Base-by-base conservation (phyloP, 371 early-diverging fungal species). In the Batrachochytrium dendrobatidis region DNA sequence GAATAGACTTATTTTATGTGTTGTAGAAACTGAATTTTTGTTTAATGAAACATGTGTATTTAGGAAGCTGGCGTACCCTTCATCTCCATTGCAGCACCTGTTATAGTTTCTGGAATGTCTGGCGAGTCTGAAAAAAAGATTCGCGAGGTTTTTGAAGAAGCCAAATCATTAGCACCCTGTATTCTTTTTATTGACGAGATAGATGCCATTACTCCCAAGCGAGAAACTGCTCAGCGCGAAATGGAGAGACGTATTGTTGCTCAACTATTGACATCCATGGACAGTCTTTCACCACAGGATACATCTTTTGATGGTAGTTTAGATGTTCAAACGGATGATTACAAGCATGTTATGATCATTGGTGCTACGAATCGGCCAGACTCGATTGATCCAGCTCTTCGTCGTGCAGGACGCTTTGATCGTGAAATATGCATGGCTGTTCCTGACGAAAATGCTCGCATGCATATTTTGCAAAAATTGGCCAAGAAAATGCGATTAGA, bases 151-250 rank as follows among this genome's bases (percentile, higher is more conserved):
- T 99, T 99, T 79, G 91, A 95, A 33, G 93, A 95, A 64, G 99
- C 98, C 15, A 89, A 75, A 67, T 76, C 81, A 45, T 71, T 84
- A 55, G 91, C 98, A 12, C 99, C 99, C 0, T 92, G 98, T 70
- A 73, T 99, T 28, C 74, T 99, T 53, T 99, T 99, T 67, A 98
- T 99, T 60, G 99, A 99, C 71, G 99, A 99, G 72, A 98, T 99
- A 53, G 99, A 99, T 70, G 95, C 98, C 3, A 96, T 99, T 54
- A 97, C 99, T n/a, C 98, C 97, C 6, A 99, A 99, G 73, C 86
- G 99, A 66, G 99, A 99, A 64, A 98, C 95, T 5, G 97, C 96
- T 3, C 93, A 95, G 66, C 79, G 97, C 59, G 99, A 98, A 69
- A 99, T 98, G 90, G 99, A 99, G 73, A 85, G 94, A 39, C 80